A percentile compares a stretch with the other conserved stretches of the same genome.
These are phyloP conservation scores for Pleurotus salmoneostramineus DNA, from an alignment of 768 basidiomycete species.

Conservation along the genomic window DNA sequence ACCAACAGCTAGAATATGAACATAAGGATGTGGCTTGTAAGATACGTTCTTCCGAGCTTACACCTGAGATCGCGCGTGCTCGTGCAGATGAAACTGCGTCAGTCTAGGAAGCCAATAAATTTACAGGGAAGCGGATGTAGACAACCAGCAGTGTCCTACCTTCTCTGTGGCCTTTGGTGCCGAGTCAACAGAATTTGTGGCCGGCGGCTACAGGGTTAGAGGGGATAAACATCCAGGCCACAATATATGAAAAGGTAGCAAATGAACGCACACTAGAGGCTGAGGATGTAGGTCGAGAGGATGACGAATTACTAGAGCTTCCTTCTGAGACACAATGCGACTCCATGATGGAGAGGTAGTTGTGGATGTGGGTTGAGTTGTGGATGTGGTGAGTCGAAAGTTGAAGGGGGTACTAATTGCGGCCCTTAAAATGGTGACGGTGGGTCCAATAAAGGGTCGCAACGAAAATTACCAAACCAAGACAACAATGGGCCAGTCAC, in stretches of 20 bases:
- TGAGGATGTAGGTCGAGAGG: neutral
- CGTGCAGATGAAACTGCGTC: neutral
- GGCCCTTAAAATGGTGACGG: no score
- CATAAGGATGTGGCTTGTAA: neutral
- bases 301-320: no score
- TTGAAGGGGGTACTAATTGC: no score
- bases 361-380: no score
- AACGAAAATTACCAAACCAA: neutral
- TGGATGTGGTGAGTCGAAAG: no score
- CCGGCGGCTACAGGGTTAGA: no score
- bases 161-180: neutral
- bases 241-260: neutral
- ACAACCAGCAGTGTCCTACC: neutral
- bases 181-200: neutral
- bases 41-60: constrained; percentile 1
- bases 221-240: no score
- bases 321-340: neutral
- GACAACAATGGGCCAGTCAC: neutral
- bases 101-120: neutral
- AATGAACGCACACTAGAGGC: neutral
- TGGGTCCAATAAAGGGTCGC: no score
- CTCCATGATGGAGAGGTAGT: neutral
- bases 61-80: neutral
- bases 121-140: neutral
- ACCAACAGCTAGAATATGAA: neutral